phyloP scores from a whole-genome alignment of 345 rosid species.

The Raphanus raphanistrum region DNA sequence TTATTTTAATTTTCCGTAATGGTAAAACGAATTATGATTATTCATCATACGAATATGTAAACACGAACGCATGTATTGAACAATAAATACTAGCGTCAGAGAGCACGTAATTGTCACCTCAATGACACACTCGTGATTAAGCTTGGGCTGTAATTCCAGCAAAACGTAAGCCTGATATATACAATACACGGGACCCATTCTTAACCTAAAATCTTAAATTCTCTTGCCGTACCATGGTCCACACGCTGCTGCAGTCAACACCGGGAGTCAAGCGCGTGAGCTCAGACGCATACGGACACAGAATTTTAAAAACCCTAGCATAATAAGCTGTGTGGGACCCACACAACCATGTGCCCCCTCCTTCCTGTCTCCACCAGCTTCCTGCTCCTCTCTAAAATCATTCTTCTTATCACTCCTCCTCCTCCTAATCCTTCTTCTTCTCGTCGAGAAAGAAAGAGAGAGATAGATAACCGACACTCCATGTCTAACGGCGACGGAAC shows the following conservation, averaged over 20 bases:
- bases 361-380: conserved; percentile 98
- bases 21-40: not conserved
- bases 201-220: conserved; percentile 18
- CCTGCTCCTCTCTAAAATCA: conserved; percentile 2
- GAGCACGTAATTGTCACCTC: conserved; percentile 16
- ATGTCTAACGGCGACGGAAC: conserved; percentile 29
- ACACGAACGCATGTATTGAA: conserved; percentile 3
- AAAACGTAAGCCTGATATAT: not conserved
- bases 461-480: not conserved
- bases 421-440: not conserved
- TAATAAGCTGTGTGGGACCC: conserved; percentile 69
- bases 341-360: conserved; percentile 91
- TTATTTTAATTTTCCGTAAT: not conserved
- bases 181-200: not conserved
- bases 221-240: conserved; percentile 29
- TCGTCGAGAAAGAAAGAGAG: not conserved
- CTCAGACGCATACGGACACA: conserved; percentile 22
- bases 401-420: not conserved
- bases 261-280: conserved; percentile 37
- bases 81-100: not conserved
- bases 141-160: not conserved
- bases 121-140: not conserved
- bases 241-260: conserved; percentile 28
- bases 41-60: not conserved
- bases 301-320: not conserved